Percentiles rank a stretch among this genome's conserved stretches.
Conservation (phyloP, 805 yeast genomes). For the Candida railenensis region DNA sequence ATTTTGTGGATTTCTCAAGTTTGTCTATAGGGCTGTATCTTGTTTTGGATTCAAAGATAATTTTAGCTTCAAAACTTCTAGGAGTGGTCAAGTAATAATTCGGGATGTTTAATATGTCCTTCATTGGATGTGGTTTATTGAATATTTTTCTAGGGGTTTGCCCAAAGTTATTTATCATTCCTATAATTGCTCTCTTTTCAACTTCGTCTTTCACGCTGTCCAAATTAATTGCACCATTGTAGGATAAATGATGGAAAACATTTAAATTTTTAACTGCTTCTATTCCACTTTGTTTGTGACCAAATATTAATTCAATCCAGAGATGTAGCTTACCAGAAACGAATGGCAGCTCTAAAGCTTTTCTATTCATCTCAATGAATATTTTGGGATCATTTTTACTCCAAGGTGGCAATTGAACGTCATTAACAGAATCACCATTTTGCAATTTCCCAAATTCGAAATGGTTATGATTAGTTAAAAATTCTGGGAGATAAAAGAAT, state of each 20-base stretch:
- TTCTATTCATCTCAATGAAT: constrained; percentile 72
- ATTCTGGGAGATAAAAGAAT: constrained; percentile 80
- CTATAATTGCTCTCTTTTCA: constrained; percentile 74
- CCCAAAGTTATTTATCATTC: constrained; percentile 88
- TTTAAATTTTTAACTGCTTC: constrained; percentile 66
- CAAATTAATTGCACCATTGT: constrained; percentile 78
- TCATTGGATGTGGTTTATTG: constrained; percentile 60
- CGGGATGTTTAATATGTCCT: constrained; percentile 39
- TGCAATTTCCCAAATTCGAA: constrained; percentile 74
- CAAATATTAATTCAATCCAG: constrained; percentile 88
- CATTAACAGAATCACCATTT: constrained; percentile 53
- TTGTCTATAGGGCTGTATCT: constrained; percentile 36
- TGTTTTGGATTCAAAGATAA: constrained; percentile 42
- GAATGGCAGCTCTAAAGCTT: constrained; percentile 79
- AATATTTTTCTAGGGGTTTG: constrained; percentile 83
- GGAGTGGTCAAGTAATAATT: constrained; percentile 31
- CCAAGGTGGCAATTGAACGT: constrained; percentile 82
- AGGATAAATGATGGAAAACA: constrained; percentile 82
- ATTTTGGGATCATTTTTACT: constrained; percentile 73
- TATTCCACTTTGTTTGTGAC: constrained; percentile 72
- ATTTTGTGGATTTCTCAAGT: constrained; percentile 43
- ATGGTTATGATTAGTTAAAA: constrained; percentile 60
- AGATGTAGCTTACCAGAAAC: constrained; percentile 73
- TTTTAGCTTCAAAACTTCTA: constrained; percentile 17
- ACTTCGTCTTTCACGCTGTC: constrained; percentile 71